Percentiles rank a stretch among this genome's conserved stretches.
phyloP scores from a whole-genome alignment of 768 basidiomycete genomes.

The Podaxis sp. region DNA sequence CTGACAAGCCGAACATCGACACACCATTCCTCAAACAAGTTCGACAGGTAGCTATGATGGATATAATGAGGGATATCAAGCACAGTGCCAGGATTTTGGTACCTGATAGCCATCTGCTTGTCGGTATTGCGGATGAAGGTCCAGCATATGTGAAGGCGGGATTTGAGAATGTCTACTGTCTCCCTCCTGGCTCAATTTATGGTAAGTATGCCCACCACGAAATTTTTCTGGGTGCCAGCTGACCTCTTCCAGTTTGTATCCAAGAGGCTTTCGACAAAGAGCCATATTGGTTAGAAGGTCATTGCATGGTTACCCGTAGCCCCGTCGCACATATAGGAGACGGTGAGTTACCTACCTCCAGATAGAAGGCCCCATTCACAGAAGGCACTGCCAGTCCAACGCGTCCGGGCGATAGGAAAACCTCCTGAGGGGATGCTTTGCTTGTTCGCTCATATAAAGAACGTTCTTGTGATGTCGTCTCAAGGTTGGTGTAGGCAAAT shows the following conservation, averaged over 20 bases:
- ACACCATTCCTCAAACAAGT: constrained; percentile 58
- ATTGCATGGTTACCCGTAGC: constrained; percentile 64
- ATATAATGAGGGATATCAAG: constrained; percentile 73
- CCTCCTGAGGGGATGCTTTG: constrained; percentile 58
- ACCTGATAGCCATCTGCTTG: constrained; percentile 64
- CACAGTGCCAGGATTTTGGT: constrained; percentile 74
- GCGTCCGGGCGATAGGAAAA: constrained; percentile 68
- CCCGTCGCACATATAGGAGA: constrained; percentile 80
- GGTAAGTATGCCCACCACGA: constrained; percentile 39
- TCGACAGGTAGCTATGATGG: constrained; percentile 60
- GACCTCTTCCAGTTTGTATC: constrained; percentile 48
- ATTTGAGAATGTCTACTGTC: constrained; percentile 48
- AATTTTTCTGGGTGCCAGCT: background rate
- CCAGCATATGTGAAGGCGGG: constrained; percentile 57
- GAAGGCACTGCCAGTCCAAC: constrained; percentile 48
- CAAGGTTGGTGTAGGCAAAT: constrained; percentile 38
- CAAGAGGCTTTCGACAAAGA: constrained; percentile 49
- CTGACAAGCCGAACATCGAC: constrained; percentile 38
- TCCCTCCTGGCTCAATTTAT: constrained; percentile 62
- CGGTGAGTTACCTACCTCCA: constrained; percentile 35
- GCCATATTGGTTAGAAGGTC: constrained; percentile 59
- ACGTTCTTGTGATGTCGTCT: constrained; percentile 71
- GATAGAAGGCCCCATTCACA: constrained; percentile 5
- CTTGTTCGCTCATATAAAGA: constrained; percentile 59
- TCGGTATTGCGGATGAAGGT: constrained; percentile 85